Evolutionary conservation across 164 flowering plant species (phyloP).

Genomic region (Taxillus chinensis): DNA sequence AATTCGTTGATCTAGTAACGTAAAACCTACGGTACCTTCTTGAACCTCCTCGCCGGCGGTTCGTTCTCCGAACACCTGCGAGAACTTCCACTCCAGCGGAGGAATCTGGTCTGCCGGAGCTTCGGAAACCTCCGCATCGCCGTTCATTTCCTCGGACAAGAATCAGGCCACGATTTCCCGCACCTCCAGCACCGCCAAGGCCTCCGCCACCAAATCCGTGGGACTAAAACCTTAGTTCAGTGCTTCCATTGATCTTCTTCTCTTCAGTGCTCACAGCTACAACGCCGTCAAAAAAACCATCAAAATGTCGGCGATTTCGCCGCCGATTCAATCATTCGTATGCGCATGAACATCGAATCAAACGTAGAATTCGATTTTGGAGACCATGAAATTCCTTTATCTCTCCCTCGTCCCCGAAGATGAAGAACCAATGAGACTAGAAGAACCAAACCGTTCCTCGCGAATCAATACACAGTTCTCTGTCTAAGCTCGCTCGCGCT

Average conservation of each 20-base stretch:
- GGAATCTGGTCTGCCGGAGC: slow-evolving; percentile 29
- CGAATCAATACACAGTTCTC: not conserved
- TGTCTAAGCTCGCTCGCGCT: not conserved
- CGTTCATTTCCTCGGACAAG: slow-evolving; percentile 24
- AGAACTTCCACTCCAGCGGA: slow-evolving; percentile 68
- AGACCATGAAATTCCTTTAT: not conserved
- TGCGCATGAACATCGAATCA: not conserved
- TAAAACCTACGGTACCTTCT: slow-evolving; percentile 34
- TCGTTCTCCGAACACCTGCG: slow-evolving; percentile 73
- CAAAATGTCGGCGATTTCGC: not conserved
- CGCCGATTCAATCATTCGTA: not conserved
- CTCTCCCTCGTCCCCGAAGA: not conserved
- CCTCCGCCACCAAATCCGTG: not conserved
- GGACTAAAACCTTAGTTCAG: too few relatives aligned
- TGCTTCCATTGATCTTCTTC: not conserved
- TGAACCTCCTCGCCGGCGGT: slow-evolving; percentile 72
- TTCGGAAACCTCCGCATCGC: slow-evolving; percentile 30
- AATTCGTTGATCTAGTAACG: slow-evolving; percentile 13
- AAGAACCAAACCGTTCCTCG: slow-evolving; percentile 1
- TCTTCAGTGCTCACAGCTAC: not conserved
- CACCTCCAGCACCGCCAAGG: not conserved
- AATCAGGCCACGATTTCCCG: not conserved
- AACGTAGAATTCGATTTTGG: not conserved
- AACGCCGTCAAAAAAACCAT: not conserved
- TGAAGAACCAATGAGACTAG: slow-evolving; percentile 1